These are phyloP conservation scores for Phytophthora hybrid DNA, from an alignment of 352 stramenopile genomes.

Conservation along the genomic window DNA sequence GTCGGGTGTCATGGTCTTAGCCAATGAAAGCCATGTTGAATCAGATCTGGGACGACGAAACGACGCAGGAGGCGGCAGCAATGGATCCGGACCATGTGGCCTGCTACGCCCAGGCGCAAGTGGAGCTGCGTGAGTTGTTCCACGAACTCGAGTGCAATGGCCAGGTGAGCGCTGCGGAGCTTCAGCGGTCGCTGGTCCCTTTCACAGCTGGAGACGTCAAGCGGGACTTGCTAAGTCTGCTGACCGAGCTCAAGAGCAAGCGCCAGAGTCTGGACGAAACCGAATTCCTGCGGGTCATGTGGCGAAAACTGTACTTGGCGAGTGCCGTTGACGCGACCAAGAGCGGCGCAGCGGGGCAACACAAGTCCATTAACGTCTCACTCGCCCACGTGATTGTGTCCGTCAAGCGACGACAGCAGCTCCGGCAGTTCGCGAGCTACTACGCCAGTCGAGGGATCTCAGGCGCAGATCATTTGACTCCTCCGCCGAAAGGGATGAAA, in stretches of 20 bases:
- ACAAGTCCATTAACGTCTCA: conserved; percentile 57
- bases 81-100: conserved; percentile 63
- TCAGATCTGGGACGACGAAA: background rate
- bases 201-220: conserved; percentile 69
- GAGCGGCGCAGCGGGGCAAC: conserved; percentile 6
- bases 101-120: conserved; percentile 57
- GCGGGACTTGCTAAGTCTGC: conserved; percentile 60
- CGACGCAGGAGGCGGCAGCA: background rate
- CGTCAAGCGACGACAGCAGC: conserved; percentile 70
- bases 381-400: conserved; percentile 75
- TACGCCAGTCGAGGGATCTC: conserved; percentile 76
- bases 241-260: conserved; percentile 57
- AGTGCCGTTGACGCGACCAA: conserved; percentile 52
- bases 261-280: conserved; percentile 59
- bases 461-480: conserved; percentile 55
- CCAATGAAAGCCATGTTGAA: background rate
- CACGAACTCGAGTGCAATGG: conserved; percentile 61
- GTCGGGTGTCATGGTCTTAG: background rate
- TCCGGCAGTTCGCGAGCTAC: conserved; percentile 76
- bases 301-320: conserved; percentile 70
- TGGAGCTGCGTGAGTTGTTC: conserved; percentile 69
- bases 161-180: conserved; percentile 48
- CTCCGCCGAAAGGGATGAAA: conserved; percentile 11
- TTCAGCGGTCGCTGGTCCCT: conserved; percentile 59
- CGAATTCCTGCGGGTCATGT: conserved; percentile 72